A percentile compares a stretch with the other conserved stretches of the same genome.
Conservation (phyloP, 345 rosid species). For the Sonneratia alba region DNA sequence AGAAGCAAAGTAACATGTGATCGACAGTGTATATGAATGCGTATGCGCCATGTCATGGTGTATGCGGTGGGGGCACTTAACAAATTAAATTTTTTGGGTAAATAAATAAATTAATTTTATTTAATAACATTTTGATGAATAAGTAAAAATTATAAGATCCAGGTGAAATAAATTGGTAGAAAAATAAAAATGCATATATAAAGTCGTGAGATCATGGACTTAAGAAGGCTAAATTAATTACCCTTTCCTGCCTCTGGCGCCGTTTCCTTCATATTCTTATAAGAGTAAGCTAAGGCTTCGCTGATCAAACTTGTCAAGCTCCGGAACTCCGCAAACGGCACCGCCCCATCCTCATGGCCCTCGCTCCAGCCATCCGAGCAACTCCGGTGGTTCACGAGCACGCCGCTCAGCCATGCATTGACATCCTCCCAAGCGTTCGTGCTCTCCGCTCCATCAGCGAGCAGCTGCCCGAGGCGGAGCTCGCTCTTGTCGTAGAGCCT, state of each 20-base stretch:
- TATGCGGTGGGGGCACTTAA: no score
- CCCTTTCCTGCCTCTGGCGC: slow-evolving; percentile 3
- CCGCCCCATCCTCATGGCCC: slow-evolving; percentile 3
- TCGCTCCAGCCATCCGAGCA: slow-evolving; percentile 49
- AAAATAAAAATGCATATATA: no score
- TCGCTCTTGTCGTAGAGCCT: slow-evolving; percentile 46
- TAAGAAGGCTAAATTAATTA: neutral
- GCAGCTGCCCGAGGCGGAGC: slow-evolving; percentile 30
- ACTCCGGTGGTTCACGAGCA: slow-evolving; percentile 41
- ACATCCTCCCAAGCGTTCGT: slow-evolving; percentile 34
- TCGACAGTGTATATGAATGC: neutral
- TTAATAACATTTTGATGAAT: no score
- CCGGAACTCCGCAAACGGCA: slow-evolving; percentile 7
- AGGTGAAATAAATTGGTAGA: no score
- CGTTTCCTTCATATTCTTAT: slow-evolving; percentile 12
- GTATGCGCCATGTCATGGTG: no score
- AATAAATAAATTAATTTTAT: no score
- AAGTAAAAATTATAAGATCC: no score
- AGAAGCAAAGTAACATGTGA: no score
- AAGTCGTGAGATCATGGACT: no score
- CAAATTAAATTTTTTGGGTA: no score
- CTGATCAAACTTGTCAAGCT: slow-evolving; percentile 31
- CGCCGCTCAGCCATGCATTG: slow-evolving; percentile 50
- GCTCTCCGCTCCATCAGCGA: slow-evolving; percentile 8
- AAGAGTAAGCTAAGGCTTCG: slow-evolving; percentile 29